phyloP scores from a whole-genome alignment of 1,284 basidiomycete species.

The Tylopilus orsonianus region DNA sequence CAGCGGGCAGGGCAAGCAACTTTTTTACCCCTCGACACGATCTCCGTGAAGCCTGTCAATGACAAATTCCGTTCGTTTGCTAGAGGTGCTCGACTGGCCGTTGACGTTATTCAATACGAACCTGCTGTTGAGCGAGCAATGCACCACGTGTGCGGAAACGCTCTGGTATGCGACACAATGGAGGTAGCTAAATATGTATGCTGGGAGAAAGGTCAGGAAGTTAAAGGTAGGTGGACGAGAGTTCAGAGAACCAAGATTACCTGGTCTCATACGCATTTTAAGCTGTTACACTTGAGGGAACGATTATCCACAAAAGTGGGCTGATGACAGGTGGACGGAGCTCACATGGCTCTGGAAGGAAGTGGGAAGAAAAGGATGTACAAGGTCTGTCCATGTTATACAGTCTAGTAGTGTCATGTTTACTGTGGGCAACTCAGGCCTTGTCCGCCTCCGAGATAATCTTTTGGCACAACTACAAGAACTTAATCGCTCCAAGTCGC shows the following conservation, averaged over 20 bases:
- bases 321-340: conserved; percentile 95
- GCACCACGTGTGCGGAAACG: conserved; percentile 94
- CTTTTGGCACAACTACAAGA: conserved; percentile 82
- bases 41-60: conserved; percentile 90
- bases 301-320: conserved; percentile 96
- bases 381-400: conserved; percentile 52
- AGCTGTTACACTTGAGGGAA: conserved; percentile 98
- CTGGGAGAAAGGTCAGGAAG: conserved; percentile 93
- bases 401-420: not conserved
- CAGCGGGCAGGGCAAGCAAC: conserved; percentile 95
- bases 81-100: conserved; percentile 88
- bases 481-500: conserved; percentile 78
- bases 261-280: conserved; percentile 3
- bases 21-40: conserved; percentile 96
- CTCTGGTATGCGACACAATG: conserved; percentile 93
- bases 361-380: conserved; percentile 94
- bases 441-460: conserved; percentile 72
- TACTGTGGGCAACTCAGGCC: conserved; percentile 43
- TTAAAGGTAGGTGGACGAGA: conserved; percentile 71
- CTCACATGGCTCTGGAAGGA: conserved; percentile 67
- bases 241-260: not conserved
- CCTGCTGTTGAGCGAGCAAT: conserved; percentile 88
- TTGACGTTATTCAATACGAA: conserved; percentile 93
- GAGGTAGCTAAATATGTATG: conserved; percentile 88
- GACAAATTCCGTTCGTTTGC: conserved; percentile 94